Evolutionary conservation across 768 basidiomycete genomes (phyloP).

Genomic region (Leucocoprinus leucothites): DNA sequence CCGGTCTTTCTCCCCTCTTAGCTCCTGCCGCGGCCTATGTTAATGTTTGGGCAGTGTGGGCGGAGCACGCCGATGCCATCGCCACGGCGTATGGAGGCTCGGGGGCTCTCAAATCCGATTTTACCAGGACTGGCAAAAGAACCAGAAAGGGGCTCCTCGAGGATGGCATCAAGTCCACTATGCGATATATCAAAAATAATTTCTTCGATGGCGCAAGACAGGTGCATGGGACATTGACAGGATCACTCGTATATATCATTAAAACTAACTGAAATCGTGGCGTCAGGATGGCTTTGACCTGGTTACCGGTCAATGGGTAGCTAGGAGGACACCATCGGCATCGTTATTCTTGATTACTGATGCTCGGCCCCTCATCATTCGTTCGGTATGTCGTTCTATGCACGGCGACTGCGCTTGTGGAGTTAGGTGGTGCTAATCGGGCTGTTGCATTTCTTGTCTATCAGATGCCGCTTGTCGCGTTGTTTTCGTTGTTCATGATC

Average conservation of each 20-base stretch:
- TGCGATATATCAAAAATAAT: constrained; percentile 93
- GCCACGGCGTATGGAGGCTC: constrained; percentile 92
- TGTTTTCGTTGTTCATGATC: constrained; percentile 85
- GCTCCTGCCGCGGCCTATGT: neutral
- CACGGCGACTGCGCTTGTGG: neutral
- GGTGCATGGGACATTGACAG: constrained; percentile 33
- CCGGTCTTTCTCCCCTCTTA: constrained; percentile 2
- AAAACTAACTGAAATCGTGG: neutral
- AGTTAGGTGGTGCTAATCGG: constrained; percentile 5
- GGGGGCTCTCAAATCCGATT: constrained; percentile 94
- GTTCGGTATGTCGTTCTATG: constrained; percentile 57
- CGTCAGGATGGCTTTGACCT: constrained; percentile 89
- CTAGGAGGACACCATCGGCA: constrained; percentile 70
- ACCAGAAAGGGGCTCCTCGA: constrained; percentile 77
- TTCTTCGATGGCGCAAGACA: constrained; percentile 94
- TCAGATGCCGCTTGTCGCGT: constrained; percentile 82
- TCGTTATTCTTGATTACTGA: constrained; percentile 74
- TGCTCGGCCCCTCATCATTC: constrained; percentile 74
- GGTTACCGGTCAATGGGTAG: constrained; percentile 87
- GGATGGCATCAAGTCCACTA: constrained; percentile 81
- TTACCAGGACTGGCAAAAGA: constrained; percentile 89
- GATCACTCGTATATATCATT: constrained; percentile 1
- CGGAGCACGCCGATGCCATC: constrained; percentile 92
- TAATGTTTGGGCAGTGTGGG: constrained; percentile 71
- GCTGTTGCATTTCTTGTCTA: neutral